phyloP scores from a whole-genome alignment of 257 asterid genomes.

The Fraxinus cuspidata region DNA sequence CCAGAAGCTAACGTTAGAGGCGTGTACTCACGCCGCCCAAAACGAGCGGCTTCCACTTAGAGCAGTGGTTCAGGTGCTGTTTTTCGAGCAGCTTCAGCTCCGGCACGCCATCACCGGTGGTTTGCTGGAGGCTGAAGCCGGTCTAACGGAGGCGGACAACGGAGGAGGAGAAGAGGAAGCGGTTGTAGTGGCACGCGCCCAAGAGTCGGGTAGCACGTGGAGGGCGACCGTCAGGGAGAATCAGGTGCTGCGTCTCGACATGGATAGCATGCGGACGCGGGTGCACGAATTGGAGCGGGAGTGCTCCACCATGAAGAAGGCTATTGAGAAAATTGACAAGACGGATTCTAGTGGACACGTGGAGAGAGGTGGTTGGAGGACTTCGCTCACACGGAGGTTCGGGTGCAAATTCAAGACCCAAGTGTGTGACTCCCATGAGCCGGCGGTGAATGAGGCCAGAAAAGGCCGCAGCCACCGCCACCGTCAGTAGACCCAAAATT shows the following conservation, averaged over 20 bases:
- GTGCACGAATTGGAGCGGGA: constrained; percentile 86
- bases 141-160: constrained; percentile 32
- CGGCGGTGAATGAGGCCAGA: constrained; percentile 60
- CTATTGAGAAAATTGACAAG: constrained; percentile 65
- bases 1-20: constrained; percentile 89
- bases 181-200: constrained; percentile 27
- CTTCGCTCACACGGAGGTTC: constrained; percentile 36
- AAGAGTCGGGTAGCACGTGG: constrained; percentile 56
- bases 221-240: constrained; percentile 80
- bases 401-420: constrained; percentile 93
- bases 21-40: constrained; percentile 98
- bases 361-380: constrained; percentile 64
- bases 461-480: constrained; percentile 42
- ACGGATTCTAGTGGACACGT: constrained; percentile 39
- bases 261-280: constrained; percentile 85
- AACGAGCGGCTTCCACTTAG: constrained; percentile 93
- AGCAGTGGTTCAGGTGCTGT: constrained; percentile 92
- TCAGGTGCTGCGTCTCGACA: constrained; percentile 74
- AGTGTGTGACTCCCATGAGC: constrained; percentile 91
- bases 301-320: constrained; percentile 77
- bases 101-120: constrained; percentile 93
- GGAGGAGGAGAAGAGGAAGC: constrained; percentile 29
- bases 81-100: constrained; percentile 97
- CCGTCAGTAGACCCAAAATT: constrained; percentile 27
- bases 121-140: constrained; percentile 49